Evolutionary conservation across 768 basidiomycete species (phyloP), one percentile per base, ranked within the genome.

Genomic region (Boletales sp.): DNA sequence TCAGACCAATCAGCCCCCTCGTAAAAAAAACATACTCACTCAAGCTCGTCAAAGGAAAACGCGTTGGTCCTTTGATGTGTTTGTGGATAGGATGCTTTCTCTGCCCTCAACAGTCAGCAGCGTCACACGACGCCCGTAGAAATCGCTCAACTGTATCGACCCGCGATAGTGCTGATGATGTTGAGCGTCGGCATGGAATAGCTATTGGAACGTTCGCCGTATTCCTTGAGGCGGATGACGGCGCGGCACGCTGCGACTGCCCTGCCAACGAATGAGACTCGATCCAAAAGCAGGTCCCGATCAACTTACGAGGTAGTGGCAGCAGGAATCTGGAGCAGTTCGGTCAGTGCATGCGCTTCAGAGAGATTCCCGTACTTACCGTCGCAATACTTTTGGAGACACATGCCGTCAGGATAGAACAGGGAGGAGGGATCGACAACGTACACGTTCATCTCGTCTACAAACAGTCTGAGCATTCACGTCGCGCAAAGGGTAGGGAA

Each of bases 191-290:
- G 62, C n/a, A 50, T 41, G 11, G 50, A 53, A 40, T 51, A 58
- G 12, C 4, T 35, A n/a, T 43, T 32, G n/a, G 60, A 37, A 17
- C 47, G 48, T 58, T 68, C 38, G 55, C 69, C 76, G 55, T 80
- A 83, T 45, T 83, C 81, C 34, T 80, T 74, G 19, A 87, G 71
- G 51, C 83, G 75, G 62, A 85, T 83, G 40, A 87, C 85, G 27
- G 82, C 61, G 39, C 86, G 78, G 63, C 83, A 83, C 27, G 86
- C 81, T 18, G 84, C 82, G 47, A 62, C 11, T 10, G 62, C 61
- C 38, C 61, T 62, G 41, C 17, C 34, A 45, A 36, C n/a, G 39
- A 32, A 31, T 62, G 19, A 62, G 53, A 8, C 11, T 32, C 17
- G 11, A 15, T 34, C 44, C 14, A 3, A 36, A 17, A n/a, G 12